Percentiles rank a stretch among this genome's conserved stretches.
phyloP scores from a whole-genome alignment of 2,329 filamentous ascomycete genomes.

The Thielaviopsis populi region DNA sequence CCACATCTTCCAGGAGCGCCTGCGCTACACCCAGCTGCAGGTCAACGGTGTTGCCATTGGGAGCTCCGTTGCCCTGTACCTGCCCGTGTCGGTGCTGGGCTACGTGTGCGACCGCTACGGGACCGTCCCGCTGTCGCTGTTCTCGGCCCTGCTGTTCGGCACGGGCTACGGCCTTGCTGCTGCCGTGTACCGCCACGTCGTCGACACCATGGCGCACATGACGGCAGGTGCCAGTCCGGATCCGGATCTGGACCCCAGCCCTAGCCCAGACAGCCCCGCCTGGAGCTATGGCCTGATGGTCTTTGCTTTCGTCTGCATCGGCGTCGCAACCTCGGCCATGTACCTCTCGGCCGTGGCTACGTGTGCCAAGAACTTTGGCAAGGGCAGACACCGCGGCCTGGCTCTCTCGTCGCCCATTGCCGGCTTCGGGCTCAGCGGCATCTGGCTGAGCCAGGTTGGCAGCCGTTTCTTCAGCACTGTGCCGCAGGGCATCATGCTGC shows the following conservation, averaged over 20 bases:
- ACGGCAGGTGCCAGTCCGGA: constrained; percentile 22
- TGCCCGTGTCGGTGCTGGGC: constrained; percentile 79
- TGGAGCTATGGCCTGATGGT: constrained; percentile 77
- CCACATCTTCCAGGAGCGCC: constrained; percentile 68
- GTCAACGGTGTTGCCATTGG: constrained; percentile 83
- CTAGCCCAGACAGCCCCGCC: constrained; percentile 24
- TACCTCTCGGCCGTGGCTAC: constrained; percentile 87
- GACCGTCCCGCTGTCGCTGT: constrained; percentile 58
- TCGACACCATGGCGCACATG: constrained; percentile 23
- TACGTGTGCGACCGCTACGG: constrained; percentile 84
- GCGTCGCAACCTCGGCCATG: constrained; percentile 72
- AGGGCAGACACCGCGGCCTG: constrained; percentile 71
- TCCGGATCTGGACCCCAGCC: constrained; percentile 18
- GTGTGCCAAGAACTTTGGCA: constrained; percentile 94
- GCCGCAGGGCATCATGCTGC: constrained; percentile 40
- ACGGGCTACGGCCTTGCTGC: constrained; percentile 73
- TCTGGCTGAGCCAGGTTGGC: constrained; percentile 88
- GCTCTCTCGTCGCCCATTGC: constrained; percentile 85
- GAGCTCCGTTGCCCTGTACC: constrained; percentile 76
- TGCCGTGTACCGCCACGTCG: constrained; percentile 47
- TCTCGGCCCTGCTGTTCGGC: constrained; percentile 61
- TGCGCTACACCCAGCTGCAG: constrained; percentile 80
- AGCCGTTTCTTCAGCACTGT: constrained; percentile 61
- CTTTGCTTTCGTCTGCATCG: constrained; percentile 66
- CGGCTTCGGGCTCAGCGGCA: constrained; percentile 80